Evolutionary conservation across 441 rosid species (phyloP), one percentile per base, ranked within the genome.

Genomic region (Melastoma candidum): DNA sequence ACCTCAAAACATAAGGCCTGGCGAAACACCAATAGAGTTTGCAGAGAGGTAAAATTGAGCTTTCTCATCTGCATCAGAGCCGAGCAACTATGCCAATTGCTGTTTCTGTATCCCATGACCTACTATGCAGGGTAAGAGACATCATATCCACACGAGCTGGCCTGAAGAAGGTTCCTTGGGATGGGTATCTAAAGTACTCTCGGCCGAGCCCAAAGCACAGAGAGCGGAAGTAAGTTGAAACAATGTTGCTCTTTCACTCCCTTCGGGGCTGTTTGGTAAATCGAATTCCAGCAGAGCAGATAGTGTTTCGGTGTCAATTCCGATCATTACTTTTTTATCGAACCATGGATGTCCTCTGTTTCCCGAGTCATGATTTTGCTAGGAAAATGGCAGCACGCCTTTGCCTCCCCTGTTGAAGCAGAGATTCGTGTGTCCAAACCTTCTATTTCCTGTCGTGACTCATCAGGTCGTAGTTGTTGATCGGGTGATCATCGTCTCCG

Each of bases 151-250:
- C 67, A 45, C 77, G 96, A 69, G 99, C 97, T 39, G 95, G 99
- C 54, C 84, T 93, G 13, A 89, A 79, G 71, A 93, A 77, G 75
- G 99, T 93, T 59, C 96, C 96, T 26, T 93, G 99, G 97, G 99
- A 93, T 74, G 97, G 99, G 64, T 93, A 89, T 72, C 68, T 93
- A 69, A 93, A 93, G 74, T 83, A 89, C 48, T 77, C 97, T 10
- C 79, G 89, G 36, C 99, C 97, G 24, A 87, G 96, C 79, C 84
- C 97, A 13, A 93, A 87, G 68, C 99, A 89, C 58, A 81, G 88
- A 59, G 97, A 93, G 70, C 73, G 70, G 69, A 93, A 93, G 99
- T 93, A 93, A 78, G 93, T 69, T 53, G 47, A 57, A 39, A 53
- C n/a, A 54, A 43, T 54, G 8, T 39, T 44, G 43, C 32, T 51